Conservation (phyloP, 495 filamentous ascomycete genomes). For the Sporormia fimetaria region DNA sequence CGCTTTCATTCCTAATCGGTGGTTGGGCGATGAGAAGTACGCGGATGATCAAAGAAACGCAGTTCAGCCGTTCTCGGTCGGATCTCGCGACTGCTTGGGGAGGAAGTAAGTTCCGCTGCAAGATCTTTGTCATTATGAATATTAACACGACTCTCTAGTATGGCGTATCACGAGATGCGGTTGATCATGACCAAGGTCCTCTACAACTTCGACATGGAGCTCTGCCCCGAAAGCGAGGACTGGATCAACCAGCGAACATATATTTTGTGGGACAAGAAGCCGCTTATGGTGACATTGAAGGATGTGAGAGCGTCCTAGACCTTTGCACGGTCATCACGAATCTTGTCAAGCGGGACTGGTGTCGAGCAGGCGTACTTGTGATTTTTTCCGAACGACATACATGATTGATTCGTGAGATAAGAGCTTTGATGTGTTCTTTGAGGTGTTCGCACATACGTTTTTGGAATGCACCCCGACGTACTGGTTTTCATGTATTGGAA, state of each 20-base stretch:
- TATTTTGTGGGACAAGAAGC: constrained; percentile 38
- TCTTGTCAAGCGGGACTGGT: no score
- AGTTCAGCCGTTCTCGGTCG: constrained; percentile 27
- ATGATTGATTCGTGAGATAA: no score
- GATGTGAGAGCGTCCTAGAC: no score
- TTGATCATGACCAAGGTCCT: constrained; percentile 28
- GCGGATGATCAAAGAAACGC: constrained; percentile 20
- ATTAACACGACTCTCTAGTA: constrained; percentile 23
- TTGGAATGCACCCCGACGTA: neutral
- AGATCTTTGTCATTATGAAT: neutral
- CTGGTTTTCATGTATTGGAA: neutral
- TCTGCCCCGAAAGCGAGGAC: constrained; percentile 26
- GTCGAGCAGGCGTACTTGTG: no score
- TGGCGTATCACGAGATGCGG: constrained; percentile 33
- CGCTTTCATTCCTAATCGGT: constrained; percentile 29
- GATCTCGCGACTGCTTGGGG: constrained; percentile 29
- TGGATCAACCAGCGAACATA: constrained; percentile 28
- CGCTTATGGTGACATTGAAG: constrained; percentile 21
- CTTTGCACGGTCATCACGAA: no score
- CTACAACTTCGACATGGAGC: constrained; percentile 27
- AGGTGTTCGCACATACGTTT: no score
- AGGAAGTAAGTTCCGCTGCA: constrained; percentile 18
- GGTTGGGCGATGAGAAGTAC: constrained; percentile 20
- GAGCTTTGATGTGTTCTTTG: no score
- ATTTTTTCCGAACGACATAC: no score